Evolutionary conservation across 257 asterid genomes (phyloP), one percentile per base, ranked within the genome.

Genomic region (Scutellaria barbata): DNA sequence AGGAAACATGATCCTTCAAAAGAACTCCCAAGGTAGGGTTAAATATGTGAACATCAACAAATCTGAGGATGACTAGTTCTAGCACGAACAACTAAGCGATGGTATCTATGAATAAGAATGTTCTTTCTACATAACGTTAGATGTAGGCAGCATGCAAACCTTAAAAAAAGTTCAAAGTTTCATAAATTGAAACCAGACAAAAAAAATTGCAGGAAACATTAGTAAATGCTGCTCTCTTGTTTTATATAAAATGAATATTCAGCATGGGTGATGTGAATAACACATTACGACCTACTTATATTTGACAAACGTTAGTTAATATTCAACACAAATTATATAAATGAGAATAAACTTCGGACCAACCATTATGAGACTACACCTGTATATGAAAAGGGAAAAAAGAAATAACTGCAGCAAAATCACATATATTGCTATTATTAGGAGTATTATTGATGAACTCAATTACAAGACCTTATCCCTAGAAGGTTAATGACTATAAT

Each of bases 311-410:
- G 35, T 35, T 22, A 53, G 63, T 33, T 46, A 66, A 64, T 48
- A 52, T 71, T 54, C 46, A 40, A 65, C 18, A 54, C 11, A 60
- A 63, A 56, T 46, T 48, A 55, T 12, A 14, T n/a, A 64, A 37
- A 58, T 13, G 54, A 40, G 7, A 48, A 40, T 9, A 42, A 43
- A 48, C 33, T 52, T 22, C 13, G 30, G 52, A 65, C 64, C 55
- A 17, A 8, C 40, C 56, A 39, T 20, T n/a, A 40, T 2, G 50
- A 40, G 50, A 60, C 12, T 18, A 20, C 7, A 14, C n/a, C n/a
- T n/a, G 60, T 58, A 13, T 46, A 41, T 11, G n/a, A 17, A 59
- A 37, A 30, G 66, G 41, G 54, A 16, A 61, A 57, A 22, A 57
- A n/a, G n/a, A n/a, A 58, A 16, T 14, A 46, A 9, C 39, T 20